Base-by-base conservation (phyloP, 2,329 filamentous ascomycete species). In the Talaromyces sp. region DNA sequence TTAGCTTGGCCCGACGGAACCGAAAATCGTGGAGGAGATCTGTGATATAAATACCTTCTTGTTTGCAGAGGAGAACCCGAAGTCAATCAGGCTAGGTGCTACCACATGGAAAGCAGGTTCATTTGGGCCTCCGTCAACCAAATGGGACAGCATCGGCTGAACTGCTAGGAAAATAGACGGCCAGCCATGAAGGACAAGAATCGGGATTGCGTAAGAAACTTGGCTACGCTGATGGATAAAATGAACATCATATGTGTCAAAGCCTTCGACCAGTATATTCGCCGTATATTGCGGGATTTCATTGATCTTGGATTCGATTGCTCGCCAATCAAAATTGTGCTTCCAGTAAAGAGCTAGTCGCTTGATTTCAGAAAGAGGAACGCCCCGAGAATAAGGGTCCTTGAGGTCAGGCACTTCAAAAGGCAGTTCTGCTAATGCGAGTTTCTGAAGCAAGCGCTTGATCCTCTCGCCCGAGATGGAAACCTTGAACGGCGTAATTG, bases 121-220 rank as follows among this genome's bases (percentile, higher is more conserved):
- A 7, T 49, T 22, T 49, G 1, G 5, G 22, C 45, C 11, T 17
- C 19, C 45, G 8, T 49, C 22, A 2, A 25, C 3, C 22, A 64
- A 31, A 7, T 59, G 29, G 13, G 62, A 31, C 10, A 64, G 53
- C 62, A 64, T 64, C 4, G 43, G n/a, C 45, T 19, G 29, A 17
- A 53, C 62, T 22, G 58, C 51, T 3, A 64, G 11, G 31, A 64
- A 64, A 22, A 43, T 64, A 7, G 62, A 64, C 29, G 62, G 62
- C 62, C 62, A 64, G 43, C 62, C 62, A 51, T 64, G 62, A 19
- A 64, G 40, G 6, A 64, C 43, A 10, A 64, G 62, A 53, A 64
- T 43, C 1, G 62, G 62, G 3, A 64, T 64, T 38, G 62, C 62
- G 47, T 38, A 13, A 8, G 6, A 10, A 13, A 59, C 54, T 29